Evolutionary conservation across 768 basidiomycete species (phyloP), one percentile per base, ranked within the genome.

Genomic region (Tylopilus vinaceipallidus): DNA sequence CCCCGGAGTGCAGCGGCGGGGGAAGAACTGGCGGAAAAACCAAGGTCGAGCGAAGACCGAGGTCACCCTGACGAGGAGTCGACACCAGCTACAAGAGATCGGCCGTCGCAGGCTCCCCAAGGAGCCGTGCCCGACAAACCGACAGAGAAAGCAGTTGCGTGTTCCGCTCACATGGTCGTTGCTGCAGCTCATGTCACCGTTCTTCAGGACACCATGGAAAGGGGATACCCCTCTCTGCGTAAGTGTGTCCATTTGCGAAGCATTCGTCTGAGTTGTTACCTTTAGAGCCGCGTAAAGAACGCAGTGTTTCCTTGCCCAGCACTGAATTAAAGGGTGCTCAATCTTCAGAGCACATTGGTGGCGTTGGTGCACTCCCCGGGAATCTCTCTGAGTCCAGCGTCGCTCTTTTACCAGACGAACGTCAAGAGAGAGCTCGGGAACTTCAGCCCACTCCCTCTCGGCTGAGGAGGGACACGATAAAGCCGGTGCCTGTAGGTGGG

Each of bases 321-420:
- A 54, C 58, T 16, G 69, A 73, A 42, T 46, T 62, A 11, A 59
- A 60, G 23, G 72, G 72, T 0, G 58, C 64, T 22, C 61, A 57
- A 22, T 68, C 75, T 1, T 50, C 40, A 1, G 71, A 72, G 40
- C 67, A 53, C 35, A 55, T 54, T 0, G 67, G 61, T 6, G 81
- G 80, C 14, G 74, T 76, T 2, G 79, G 79, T 9, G 71, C 78
- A 0, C 71, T 81, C 13, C 79, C 80, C 0, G 81, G 79, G 12
- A 64, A 63, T 24, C 47, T 62, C 12, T 69, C 67, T 19, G 80
- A 83, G 54, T 60, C 68, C 9, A 73, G 70, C 5, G 76, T 82
- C 10, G 75, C 78, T 4, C 68, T 71, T 38, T 61, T 80, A 1
- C 81, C 81, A 3, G 75, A 80, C 12, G 78, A 81, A 45, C 67